phyloP scores from a whole-genome alignment of 495 filamentous ascomycete genomes.

The Penicillium cinerascens region DNA sequence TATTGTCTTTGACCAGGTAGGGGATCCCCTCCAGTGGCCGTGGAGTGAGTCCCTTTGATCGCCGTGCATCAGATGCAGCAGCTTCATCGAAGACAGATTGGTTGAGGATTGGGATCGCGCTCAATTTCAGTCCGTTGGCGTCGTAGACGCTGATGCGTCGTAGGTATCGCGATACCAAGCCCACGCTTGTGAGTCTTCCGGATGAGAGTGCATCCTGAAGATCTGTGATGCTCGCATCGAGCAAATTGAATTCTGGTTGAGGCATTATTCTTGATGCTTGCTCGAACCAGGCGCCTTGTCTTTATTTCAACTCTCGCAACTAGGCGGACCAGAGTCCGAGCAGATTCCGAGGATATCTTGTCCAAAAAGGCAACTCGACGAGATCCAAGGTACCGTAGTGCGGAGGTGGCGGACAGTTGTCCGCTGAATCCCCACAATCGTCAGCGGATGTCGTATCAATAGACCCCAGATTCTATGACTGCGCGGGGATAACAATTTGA shows the following conservation, averaged over 20 bases:
- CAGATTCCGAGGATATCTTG: not conserved
- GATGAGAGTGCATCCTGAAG: constrained; percentile 41
- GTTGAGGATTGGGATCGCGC: constrained; percentile 33
- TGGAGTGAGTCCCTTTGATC: constrained; percentile 21
- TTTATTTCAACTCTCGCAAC: not conserved
- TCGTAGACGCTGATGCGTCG: constrained; percentile 40
- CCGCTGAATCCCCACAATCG: constrained; percentile 8
- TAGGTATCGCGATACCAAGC: constrained; percentile 48
- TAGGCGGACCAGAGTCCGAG: not conserved
- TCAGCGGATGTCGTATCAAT: constrained; percentile 3
- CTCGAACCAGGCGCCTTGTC: not conserved
- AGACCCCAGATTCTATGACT: not conserved
- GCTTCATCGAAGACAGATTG: constrained; percentile 29
- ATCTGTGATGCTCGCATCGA: constrained; percentile 55
- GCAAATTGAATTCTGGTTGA: constrained; percentile 44
- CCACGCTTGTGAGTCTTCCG: constrained; percentile 42
- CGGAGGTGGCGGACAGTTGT: constrained; percentile 18
- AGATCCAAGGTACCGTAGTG: not conserved
- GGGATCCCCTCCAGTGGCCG: constrained; percentile 69
- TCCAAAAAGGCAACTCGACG: not conserved
- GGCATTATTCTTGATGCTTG: constrained; percentile 5
- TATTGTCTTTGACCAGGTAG: constrained; percentile 69
- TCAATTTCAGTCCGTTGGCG: constrained; percentile 29
- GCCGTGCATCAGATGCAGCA: constrained; percentile 29
- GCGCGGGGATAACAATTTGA: not conserved